Evolutionary conservation across 2,329 filamentous ascomycete genomes (phyloP).

Genomic region (Ascochyta koolunga): DNA sequence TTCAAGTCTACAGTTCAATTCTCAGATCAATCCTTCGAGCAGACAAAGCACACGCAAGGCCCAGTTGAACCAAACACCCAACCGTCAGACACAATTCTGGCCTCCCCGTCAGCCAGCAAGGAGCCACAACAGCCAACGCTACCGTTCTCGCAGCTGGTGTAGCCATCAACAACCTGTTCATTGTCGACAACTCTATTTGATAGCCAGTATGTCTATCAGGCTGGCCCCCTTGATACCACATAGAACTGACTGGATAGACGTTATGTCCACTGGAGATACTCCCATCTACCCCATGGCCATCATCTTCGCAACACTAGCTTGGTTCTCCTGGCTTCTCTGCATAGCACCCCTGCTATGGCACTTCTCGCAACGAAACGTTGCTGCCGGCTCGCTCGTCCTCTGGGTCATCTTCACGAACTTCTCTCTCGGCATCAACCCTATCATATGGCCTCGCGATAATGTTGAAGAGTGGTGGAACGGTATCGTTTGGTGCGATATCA

Average conservation of each 20-base stretch:
- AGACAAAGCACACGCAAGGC: neutral
- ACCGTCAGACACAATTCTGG: neutral
- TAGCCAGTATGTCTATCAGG: neutral
- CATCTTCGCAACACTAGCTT: slow-evolving; percentile 56
- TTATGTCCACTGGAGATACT: slow-evolving; percentile 11
- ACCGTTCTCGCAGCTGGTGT: neutral
- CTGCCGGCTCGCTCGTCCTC: slow-evolving; percentile 61
- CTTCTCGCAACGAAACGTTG: slow-evolving; percentile 64
- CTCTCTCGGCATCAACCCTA: slow-evolving; percentile 64
- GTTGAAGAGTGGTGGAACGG: slow-evolving; percentile 63
- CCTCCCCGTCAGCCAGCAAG: neutral
- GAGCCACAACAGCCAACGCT: neutral
- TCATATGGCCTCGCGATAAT: slow-evolving; percentile 69
- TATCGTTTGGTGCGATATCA: slow-evolving; percentile 66
- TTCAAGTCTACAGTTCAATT: neutral
- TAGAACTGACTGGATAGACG: slow-evolving; percentile 4
- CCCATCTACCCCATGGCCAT: slow-evolving; percentile 45
- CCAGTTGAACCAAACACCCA: neutral
- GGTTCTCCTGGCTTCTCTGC: slow-evolving; percentile 59
- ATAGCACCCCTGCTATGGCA: slow-evolving; percentile 67
- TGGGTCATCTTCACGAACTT: slow-evolving; percentile 64
- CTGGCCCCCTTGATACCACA: neutral
- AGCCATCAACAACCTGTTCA: neutral
- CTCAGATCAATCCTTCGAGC: neutral
- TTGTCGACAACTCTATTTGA: neutral